Evolutionary conservation across 2,329 filamentous ascomycete genomes (phyloP), one percentile per base, ranked within the genome.

Genomic region (Cladosporium sp.): DNA sequence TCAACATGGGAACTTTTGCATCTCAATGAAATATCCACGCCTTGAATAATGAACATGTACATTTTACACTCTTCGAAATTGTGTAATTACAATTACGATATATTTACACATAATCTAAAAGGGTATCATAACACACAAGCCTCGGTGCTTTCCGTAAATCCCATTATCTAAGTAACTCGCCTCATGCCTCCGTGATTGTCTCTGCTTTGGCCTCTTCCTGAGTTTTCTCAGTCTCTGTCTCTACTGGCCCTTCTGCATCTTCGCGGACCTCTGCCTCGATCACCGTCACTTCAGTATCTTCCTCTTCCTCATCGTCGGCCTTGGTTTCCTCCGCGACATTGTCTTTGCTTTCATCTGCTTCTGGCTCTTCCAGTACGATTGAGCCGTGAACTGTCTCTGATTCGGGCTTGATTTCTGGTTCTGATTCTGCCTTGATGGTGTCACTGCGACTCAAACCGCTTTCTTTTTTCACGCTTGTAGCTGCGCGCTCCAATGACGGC

Each of bases 341-440:
- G 29, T 48, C 49, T 16, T 75, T 77, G 67, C 85, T 82, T 67
- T 89, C 88, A 57, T 85, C 82, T 0, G 79, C 83, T 1, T 71
- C 74, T 29, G 62, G 53, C 25, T 66, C 62, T 9, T 56, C 53
- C 47, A 54, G 52, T 33, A 59, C 51, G 18, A 60, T 51, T n/a
- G 59, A 50, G 13, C 58, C 50, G 38, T 60, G 58, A 12, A 61
- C 55, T 15, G 56, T 51, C 32, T 56, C 50, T 32, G 55, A 48
- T 22, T 59, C 60, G 7, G 53, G 15, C 12, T 59, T 25, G 16
- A 16, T 52, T 40, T 62, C 54, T 40, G 60, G 53, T 35, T 59
- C 50, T 25, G 38, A 30, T 7, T 50, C 53, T 19, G 55, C 50
- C 38, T 57, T 56, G 15, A 57, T 39, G 9, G 55, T 57, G 29